Percentiles rank a stretch among this genome's conserved stretches.
phyloP scores from a whole-genome alignment of 2,329 filamentous ascomycete genomes.

The Nemania serpens region DNA sequence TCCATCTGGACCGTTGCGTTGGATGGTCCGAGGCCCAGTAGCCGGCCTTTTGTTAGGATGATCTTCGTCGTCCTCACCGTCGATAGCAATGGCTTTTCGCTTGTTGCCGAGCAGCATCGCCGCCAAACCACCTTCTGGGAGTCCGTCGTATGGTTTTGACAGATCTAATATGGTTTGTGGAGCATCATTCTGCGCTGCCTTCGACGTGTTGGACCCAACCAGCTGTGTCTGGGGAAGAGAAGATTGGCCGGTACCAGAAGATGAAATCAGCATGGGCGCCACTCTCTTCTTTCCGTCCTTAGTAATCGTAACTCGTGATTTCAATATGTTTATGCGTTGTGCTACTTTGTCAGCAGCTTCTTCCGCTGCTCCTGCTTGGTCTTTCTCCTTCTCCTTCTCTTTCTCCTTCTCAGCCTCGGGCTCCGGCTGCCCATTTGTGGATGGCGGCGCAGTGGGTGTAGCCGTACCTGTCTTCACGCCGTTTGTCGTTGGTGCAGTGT shows the following conservation, averaged over 20 bases:
- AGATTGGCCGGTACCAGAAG: constrained; percentile 83
- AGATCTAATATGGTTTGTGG: constrained; percentile 86
- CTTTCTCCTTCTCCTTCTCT: constrained; percentile 36
- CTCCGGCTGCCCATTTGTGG: constrained; percentile 42
- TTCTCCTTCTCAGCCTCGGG: constrained; percentile 31
- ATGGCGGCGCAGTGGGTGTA: constrained; percentile 44
- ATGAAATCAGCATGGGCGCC: constrained; percentile 87
- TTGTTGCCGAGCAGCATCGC: constrained; percentile 92
- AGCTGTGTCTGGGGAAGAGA: constrained; percentile 88
- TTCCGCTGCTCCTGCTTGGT: constrained; percentile 45
- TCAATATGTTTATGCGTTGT: constrained; percentile 66
- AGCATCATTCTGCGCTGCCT: constrained; percentile 67
- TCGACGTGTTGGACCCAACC: constrained; percentile 73
- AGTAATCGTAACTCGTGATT: constrained; percentile 89
- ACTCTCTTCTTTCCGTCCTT: constrained; percentile 98
- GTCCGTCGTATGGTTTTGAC: constrained; percentile 89
- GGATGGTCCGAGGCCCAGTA: constrained; percentile 73
- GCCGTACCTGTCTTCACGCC: constrained; percentile 52
- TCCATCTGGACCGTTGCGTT: constrained; percentile 77
- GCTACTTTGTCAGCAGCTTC: constrained; percentile 59
- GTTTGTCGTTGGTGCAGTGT: constrained; percentile 53
- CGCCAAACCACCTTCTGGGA: constrained; percentile 86
- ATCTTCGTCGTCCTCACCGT: constrained; percentile 76
- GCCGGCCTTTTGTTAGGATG: constrained; percentile 56
- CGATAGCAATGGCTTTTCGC: constrained; percentile 74